Conservation (phyloP, 2,329 filamentous ascomycete species). For the Colletotrichum noveboracense region DNA sequence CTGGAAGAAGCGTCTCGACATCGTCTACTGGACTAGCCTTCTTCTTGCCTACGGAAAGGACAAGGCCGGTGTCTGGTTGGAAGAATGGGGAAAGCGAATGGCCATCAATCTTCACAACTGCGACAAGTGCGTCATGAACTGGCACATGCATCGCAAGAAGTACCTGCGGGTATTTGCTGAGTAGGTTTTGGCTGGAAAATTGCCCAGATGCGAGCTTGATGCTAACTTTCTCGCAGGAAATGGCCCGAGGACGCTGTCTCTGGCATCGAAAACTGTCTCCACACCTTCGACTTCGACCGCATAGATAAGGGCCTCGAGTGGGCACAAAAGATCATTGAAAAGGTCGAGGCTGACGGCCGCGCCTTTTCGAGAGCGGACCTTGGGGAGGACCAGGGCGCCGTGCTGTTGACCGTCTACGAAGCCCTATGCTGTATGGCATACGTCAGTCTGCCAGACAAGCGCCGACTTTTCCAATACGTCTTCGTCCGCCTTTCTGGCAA, state of each 20-base stretch:
- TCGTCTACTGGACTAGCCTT: conserved; percentile 71
- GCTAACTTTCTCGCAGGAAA: conserved; percentile 35
- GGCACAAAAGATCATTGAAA: conserved; percentile 60
- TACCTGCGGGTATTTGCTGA: conserved; percentile 68
- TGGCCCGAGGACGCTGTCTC: conserved; percentile 56
- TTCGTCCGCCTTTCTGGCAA: conserved; percentile 82
- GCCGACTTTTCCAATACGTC: conserved; percentile 75
- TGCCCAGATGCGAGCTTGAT: not conserved
- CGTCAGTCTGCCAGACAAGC: conserved; percentile 60
- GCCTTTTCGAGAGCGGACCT: conserved; percentile 53
- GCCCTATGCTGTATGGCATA: conserved; percentile 85
- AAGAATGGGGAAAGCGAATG: conserved; percentile 62
- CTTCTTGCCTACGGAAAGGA: conserved; percentile 71
- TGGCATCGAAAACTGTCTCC: conserved; percentile 60
- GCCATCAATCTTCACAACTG: conserved; percentile 67
- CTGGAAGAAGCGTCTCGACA: conserved; percentile 60
- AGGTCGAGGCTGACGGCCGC: conserved; percentile 52
- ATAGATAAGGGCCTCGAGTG: conserved; percentile 65
- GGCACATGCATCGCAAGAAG: conserved; percentile 71
- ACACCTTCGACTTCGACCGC: conserved; percentile 64
- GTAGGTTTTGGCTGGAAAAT: conserved; percentile 40
- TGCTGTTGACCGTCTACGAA: conserved; percentile 85
- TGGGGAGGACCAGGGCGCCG: conserved; percentile 54
- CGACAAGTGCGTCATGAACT: conserved; percentile 74
- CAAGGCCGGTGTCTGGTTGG: conserved; percentile 62